Evolutionary conservation across 2,329 filamentous ascomycete genomes (phyloP), one percentile per base, ranked within the genome.

Genomic region (Lachnellula occidentalis): DNA sequence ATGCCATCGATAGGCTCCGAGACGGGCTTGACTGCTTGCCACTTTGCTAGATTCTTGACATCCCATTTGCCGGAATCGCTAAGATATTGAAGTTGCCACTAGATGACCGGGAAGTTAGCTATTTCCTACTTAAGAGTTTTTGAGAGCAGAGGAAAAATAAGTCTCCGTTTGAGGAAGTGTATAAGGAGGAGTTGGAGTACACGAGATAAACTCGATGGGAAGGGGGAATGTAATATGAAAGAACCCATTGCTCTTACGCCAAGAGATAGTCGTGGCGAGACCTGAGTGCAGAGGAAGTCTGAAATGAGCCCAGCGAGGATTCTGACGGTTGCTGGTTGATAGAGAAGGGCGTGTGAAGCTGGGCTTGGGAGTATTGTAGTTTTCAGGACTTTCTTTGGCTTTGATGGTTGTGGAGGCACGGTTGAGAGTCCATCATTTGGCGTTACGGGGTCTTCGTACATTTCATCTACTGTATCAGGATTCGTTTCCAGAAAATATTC

Each of bases 61-160:
- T 96, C 92, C 92, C 92, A 97, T 73, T 97, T 97, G 3, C 92
- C 92, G 62, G 91, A 88, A 1, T 87, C 90, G 2, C 88, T 90
- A 22, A 97, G 82, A 65, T 94, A 87, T 64, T 92, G 88, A 15
- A 97, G 77, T 71, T 97, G 92, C 92, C 92, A 97, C 27, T 31
- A 4, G 27, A 31, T 31, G 27, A 31, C 27, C 2, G 1, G 27
- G 8, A 9, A 31, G 27, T 31, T 11, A 31, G 27, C 11, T 11
- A 31, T 11, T 11, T 31, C 8, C 27, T 31, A 4, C 4, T 31
- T 4, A 11, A 11, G 27, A 31, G 2, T 31, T 11, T 31, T 31
- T 11, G 4, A 31, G 9, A 31, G 27, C 24, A 24, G 24, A 24
- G 24, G 24, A 24, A 24, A 6, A 6, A 5, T 1, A 24, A 24